These are phyloP conservation scores for Parastagonospora avenae DNA, from an alignment of 2,329 filamentous ascomycete species.

Conservation along the genomic window DNA sequence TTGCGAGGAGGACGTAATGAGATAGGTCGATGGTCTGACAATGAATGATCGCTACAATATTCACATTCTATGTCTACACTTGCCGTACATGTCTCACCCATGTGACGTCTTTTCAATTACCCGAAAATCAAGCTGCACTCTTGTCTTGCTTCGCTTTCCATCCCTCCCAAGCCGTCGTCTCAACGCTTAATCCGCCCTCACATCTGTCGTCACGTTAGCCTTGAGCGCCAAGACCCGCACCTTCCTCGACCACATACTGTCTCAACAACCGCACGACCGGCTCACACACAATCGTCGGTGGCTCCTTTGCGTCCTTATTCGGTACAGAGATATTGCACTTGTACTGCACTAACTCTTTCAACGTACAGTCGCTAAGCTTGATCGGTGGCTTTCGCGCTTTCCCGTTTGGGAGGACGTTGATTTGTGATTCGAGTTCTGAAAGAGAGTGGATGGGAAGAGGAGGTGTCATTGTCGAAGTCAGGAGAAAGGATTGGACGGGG, in stretches of 20 bases:
- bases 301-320: slow-evolving; percentile 41
- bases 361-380: slow-evolving; percentile 59
- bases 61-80: no score
- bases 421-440: slow-evolving; percentile 55
- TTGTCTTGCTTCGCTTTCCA: slow-evolving; percentile 41
- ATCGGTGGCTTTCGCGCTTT: slow-evolving; percentile 60
- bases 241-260: slow-evolving; percentile 52
- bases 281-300: slow-evolving; percentile 56
- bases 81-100: no score
- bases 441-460: slow-evolving; percentile 60
- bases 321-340: slow-evolving; percentile 60
- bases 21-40: no score
- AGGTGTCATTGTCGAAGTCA: slow-evolving; percentile 57
- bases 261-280: slow-evolving; percentile 65
- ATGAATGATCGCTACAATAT: no score
- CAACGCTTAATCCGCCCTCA: slow-evolving; percentile 61
- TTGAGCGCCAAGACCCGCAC: slow-evolving; percentile 23
- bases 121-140: background rate
- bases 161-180: slow-evolving; percentile 66
- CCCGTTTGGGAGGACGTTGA: slow-evolving; percentile 59
- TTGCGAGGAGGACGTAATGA: no score
- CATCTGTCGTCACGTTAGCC: slow-evolving; percentile 46
- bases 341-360: slow-evolving; percentile 67
- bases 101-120: background rate
- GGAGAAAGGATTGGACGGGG: slow-evolving; percentile 3